Conservation (phyloP, 2,329 filamentous ascomycete species). For the Botryotinia narcissicola region DNA sequence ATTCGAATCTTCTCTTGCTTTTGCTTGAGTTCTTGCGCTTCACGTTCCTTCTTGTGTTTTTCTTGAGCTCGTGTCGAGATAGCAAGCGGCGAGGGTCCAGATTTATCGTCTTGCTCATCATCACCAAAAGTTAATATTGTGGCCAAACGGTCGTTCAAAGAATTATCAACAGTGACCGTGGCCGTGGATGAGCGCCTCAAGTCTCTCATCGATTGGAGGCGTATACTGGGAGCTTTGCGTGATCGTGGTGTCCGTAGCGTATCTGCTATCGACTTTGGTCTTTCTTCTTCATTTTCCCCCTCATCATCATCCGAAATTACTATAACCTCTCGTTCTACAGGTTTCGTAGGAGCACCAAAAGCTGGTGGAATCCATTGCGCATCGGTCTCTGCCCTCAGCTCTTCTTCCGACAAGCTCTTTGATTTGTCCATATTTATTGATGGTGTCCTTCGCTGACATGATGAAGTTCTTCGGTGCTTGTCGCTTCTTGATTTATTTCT, state of each 20-base stretch:
- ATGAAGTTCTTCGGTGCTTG: not conserved
- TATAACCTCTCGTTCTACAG: not conserved
- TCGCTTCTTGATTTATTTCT: constrained; percentile 17
- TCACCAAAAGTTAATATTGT: constrained; percentile 11
- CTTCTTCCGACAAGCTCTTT: constrained; percentile 24
- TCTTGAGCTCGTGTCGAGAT: constrained; percentile 13
- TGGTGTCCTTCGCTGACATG: not conserved
- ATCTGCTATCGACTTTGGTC: constrained; percentile 8
- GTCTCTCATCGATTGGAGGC: not conserved
- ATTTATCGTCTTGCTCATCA: constrained; percentile 1
- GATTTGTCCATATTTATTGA: constrained; percentile 18
- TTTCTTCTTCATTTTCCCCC: not conserved
- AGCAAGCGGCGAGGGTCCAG: not conserved
- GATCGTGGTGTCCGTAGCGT: not conserved
- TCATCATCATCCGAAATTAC: constrained; percentile 16
- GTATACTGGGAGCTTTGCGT: not conserved
- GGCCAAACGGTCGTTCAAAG: constrained; percentile 7
- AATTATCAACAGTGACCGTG: not conserved
- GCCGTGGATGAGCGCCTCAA: not conserved
- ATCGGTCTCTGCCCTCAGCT: constrained; percentile 24
- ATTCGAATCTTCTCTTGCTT: constrained; percentile 26
- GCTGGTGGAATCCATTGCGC: constrained; percentile 30
- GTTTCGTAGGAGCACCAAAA: constrained; percentile 18
- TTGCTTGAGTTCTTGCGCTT: constrained; percentile 21
- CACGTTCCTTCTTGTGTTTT: constrained; percentile 2